These are phyloP conservation scores for Lentinula sp. DNA, from an alignment of 768 basidiomycete species.

Conservation along the genomic window DNA sequence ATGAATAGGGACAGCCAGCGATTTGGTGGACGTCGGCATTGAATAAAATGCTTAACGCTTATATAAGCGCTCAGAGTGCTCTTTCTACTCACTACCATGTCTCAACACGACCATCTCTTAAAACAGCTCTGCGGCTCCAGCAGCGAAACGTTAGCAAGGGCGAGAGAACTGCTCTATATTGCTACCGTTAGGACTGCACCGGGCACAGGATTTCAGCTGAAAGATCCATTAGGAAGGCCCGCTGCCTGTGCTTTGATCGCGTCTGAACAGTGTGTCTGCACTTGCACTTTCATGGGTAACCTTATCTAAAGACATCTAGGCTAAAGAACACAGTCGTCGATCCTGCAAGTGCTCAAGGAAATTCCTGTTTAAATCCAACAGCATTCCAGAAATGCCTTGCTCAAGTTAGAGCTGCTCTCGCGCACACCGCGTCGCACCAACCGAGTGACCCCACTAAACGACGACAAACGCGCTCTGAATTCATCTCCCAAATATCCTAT, in stretches of 20 bases:
- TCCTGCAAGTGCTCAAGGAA: constrained; percentile 4
- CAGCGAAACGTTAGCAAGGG: constrained; percentile 25
- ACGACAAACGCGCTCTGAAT: not conserved
- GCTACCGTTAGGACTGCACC: constrained; percentile 36
- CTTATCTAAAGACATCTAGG: not conserved
- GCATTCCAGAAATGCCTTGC: constrained; percentile 9
- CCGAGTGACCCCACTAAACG: not conserved
- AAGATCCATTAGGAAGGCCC: constrained; percentile 32
- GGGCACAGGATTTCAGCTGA: constrained; percentile 44
- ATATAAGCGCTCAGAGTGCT: not conserved
- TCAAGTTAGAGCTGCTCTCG: constrained; percentile 6
- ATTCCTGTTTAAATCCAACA: constrained; percentile 6
- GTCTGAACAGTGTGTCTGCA: constrained; percentile 32
- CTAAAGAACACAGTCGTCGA: constrained; percentile 10
- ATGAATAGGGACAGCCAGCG: too few relatives aligned
- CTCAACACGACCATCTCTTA: constrained; percentile 3
- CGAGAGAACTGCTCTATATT: constrained; percentile 25
- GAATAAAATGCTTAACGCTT: too few relatives aligned
- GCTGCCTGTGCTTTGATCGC: constrained; percentile 48
- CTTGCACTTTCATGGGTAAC: not conserved
- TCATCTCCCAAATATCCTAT: not conserved
- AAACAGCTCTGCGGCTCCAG: constrained; percentile 12
- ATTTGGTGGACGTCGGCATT: too few relatives aligned
- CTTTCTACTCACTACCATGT: not conserved
- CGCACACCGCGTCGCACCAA: not conserved